Evolutionary conservation across 768 basidiomycete species (phyloP).

Genomic region (Pulveroboletus frians): DNA sequence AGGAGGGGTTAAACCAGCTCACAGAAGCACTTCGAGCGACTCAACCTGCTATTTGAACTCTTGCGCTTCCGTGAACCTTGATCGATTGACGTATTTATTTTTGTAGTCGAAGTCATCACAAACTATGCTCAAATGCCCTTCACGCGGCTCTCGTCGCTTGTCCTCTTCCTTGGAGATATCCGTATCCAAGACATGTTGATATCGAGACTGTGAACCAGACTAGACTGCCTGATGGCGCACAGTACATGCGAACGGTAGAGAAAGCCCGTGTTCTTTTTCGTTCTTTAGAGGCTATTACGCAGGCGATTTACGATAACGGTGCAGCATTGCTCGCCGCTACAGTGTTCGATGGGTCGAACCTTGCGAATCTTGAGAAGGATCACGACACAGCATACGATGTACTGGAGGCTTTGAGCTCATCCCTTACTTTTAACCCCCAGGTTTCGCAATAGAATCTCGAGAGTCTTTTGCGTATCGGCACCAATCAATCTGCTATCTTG

Average conservation of each 20-base stretch:
- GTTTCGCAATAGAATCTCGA: conserved; percentile 37
- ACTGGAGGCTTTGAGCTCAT: conserved; percentile 26
- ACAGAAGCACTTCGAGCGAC: conserved; percentile 17
- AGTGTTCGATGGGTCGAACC: conserved; percentile 23
- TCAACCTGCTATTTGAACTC: conserved; percentile 15
- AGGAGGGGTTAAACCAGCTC: conserved; percentile 25
- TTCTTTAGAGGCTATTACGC: conserved; percentile 43
- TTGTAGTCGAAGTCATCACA: conserved; percentile 21
- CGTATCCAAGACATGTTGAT: conserved; percentile 49
- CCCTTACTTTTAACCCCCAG: conserved; percentile 33
- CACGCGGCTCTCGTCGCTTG: conserved; percentile 37
- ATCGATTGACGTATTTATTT: background rate
- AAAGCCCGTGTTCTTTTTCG: conserved; percentile 44
- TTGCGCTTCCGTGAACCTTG: background rate
- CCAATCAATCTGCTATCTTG: conserved; percentile 37
- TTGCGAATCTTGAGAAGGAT: conserved; percentile 21
- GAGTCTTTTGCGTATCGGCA: conserved; percentile 32
- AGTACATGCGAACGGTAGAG: conserved; percentile 39
- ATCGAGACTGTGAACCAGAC: conserved; percentile 38
- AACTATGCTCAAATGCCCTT: conserved; percentile 31
- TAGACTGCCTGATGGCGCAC: conserved; percentile 30
- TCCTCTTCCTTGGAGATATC: conserved; percentile 41
- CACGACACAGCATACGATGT: conserved; percentile 25
- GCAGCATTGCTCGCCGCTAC: conserved; percentile 37
- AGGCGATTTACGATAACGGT: conserved; percentile 48